Percentiles rank a stretch among this genome's conserved stretches.
phyloP scores from a whole-genome alignment of 2,329 filamentous ascomycete species.

The Verticillium tricorpus region DNA sequence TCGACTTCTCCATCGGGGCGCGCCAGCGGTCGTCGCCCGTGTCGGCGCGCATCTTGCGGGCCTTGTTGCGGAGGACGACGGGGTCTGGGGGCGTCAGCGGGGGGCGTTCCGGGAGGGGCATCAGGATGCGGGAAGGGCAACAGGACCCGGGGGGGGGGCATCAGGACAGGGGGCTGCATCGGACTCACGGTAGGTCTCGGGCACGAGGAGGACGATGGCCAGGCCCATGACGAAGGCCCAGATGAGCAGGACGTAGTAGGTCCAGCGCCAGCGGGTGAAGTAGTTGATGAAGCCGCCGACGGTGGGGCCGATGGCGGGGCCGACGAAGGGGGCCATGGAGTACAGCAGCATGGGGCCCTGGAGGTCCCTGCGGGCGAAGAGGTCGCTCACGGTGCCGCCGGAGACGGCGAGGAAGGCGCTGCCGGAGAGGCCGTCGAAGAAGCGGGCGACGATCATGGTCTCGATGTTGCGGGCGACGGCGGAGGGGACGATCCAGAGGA shows the following conservation, averaged over 20 bases:
- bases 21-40: slow-evolving; percentile 75
- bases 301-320: slow-evolving; percentile 56
- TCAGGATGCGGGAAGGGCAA: too few species aligned
- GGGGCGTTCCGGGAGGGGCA: too few species aligned
- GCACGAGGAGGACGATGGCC: slow-evolving; percentile 67
- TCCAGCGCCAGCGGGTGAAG: slow-evolving; percentile 72
- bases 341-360: slow-evolving; percentile 82
- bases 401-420: slow-evolving; percentile 69
- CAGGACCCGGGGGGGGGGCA: slow-evolving; percentile 39
- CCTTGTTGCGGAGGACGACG: slow-evolving; percentile 71
- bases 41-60: slow-evolving; percentile 61
- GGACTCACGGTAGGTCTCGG: slow-evolving; percentile 75
- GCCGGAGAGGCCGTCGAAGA: slow-evolving; percentile 70
- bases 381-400: slow-evolving; percentile 79
- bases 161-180: too few species aligned
- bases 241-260: slow-evolving; percentile 79
- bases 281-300: slow-evolving; percentile 80
- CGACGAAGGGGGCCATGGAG: slow-evolving; percentile 59
- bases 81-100: slow-evolving; percentile 50
- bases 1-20: slow-evolving; percentile 70
- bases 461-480: slow-evolving; percentile 78
- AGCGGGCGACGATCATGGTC: slow-evolving; percentile 73
- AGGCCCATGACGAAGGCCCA: slow-evolving; percentile 66
- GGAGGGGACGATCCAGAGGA: slow-evolving; percentile 77
- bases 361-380: slow-evolving; percentile 66